Evolutionary conservation across 176 grass and related monocot species (phyloP).

Genomic region (Oryza punctata): DNA sequence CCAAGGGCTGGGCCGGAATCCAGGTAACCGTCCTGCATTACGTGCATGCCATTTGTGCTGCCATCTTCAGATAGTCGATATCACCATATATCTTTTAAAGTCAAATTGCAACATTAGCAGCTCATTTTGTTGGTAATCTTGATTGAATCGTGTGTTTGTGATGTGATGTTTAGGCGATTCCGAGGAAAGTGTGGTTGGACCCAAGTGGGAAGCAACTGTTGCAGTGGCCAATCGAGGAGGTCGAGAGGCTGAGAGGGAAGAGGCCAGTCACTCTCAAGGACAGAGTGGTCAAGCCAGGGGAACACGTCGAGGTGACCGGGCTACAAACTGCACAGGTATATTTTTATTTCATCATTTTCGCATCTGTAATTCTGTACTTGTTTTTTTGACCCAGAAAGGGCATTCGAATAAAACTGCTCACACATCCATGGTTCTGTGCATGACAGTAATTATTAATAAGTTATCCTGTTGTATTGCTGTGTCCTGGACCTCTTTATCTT

Average conservation of each 20-base stretch:
- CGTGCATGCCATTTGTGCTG: neutral
- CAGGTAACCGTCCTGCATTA: slow-evolving; percentile 32
- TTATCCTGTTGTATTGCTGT: neutral
- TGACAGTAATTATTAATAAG: neutral
- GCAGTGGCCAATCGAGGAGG: slow-evolving; percentile 87
- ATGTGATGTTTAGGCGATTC: slow-evolving; percentile 47
- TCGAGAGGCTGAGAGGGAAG: slow-evolving; percentile 58
- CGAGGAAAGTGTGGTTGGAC: slow-evolving; percentile 73
- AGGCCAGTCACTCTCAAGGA: slow-evolving; percentile 39
- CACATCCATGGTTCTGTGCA: neutral
- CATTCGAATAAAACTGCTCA: neutral
- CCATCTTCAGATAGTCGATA: neutral
- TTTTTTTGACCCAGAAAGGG: slow-evolving; percentile 12
- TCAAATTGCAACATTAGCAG: neutral
- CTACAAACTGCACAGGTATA: slow-evolving; percentile 63
- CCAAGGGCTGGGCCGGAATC: slow-evolving; percentile 82
- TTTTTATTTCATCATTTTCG: neutral
- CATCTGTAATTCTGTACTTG: neutral
- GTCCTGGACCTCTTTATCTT: slow-evolving; percentile 2
- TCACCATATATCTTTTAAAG: neutral
- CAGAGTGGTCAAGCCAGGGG: slow-evolving; percentile 46
- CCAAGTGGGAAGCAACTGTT: slow-evolving; percentile 59
- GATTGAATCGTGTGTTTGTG: neutral
- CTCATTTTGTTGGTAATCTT: neutral
- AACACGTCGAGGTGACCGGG: slow-evolving; percentile 62